These are phyloP conservation scores for Venturia asperata DNA, from an alignment of 2,329 filamentous ascomycete genomes.

Conservation along the genomic window DNA sequence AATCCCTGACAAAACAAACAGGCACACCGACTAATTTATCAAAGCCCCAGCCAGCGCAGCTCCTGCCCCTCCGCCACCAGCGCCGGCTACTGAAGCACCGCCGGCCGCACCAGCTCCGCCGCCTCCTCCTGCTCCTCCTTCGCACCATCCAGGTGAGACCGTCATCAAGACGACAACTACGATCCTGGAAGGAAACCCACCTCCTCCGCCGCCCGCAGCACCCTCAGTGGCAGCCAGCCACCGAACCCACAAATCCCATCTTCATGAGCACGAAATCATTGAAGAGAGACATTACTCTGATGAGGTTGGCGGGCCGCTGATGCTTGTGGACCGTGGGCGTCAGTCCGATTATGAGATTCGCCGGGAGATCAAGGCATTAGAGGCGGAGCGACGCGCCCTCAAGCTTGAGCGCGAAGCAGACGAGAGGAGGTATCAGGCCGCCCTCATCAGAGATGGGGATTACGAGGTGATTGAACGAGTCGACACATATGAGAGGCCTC, in stretches of 20 bases:
- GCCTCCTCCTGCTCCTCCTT: slow-evolving; percentile 9
- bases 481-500: slow-evolving; percentile 41
- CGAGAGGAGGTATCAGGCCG: slow-evolving; percentile 29
- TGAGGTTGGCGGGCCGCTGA: slow-evolving; percentile 42
- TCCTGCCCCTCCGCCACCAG: slow-evolving; percentile 20
- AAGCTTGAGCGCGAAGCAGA: slow-evolving; percentile 50
- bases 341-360: slow-evolving; percentile 58
- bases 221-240: slow-evolving; percentile 28
- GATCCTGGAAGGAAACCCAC: slow-evolving; percentile 13
- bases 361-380: slow-evolving; percentile 63
- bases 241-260: slow-evolving; percentile 14
- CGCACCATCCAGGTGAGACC: slow-evolving; percentile 18
- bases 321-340: slow-evolving; percentile 39
- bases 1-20: background rate
- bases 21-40: too few relatives aligned
- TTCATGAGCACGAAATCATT: slow-evolving; percentile 30
- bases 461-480: slow-evolving; percentile 56
- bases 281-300: slow-evolving; percentile 43
- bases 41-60: slow-evolving; percentile 15
- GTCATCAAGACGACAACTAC: slow-evolving; percentile 22
- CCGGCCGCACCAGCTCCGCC: too few relatives aligned
- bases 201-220: slow-evolving; percentile 23
- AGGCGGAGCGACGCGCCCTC: slow-evolving; percentile 55
- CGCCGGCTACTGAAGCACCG: slow-evolving; percentile 9
- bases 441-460: slow-evolving; percentile 37